Conservation (phyloP, 2,329 filamentous ascomycete genomes). For the Amylocarpus encephaloides region DNA sequence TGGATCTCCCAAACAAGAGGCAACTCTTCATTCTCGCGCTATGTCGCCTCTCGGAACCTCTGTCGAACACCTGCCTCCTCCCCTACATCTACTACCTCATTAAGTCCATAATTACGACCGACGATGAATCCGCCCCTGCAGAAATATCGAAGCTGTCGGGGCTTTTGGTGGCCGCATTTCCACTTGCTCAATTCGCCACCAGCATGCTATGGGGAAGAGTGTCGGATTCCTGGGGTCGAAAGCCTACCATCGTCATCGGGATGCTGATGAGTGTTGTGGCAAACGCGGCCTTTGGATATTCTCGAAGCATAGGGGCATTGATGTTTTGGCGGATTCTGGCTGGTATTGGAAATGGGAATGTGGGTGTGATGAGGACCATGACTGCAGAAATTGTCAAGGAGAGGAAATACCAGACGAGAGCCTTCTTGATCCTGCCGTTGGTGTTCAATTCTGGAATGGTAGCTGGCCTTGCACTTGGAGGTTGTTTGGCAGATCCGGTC, state of each 20-base stretch:
- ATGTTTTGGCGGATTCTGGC: conserved; percentile 62
- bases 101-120: conserved; percentile 46
- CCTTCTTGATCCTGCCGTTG: conserved; percentile 43
- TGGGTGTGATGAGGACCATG: conserved; percentile 68
- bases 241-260: conserved; percentile 72
- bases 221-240: conserved; percentile 62
- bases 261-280: conserved; percentile 50
- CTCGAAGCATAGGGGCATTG: conserved; percentile 52
- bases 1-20: conserved; percentile 65
- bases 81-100: conserved; percentile 71
- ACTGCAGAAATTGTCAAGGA: conserved; percentile 65
- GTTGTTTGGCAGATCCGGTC: conserved; percentile 38
- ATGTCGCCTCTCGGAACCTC: conserved; percentile 72
- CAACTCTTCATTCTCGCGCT: conserved; percentile 75
- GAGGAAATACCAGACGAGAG: conserved; percentile 62
- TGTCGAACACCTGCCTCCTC: conserved; percentile 60
- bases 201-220: conserved; percentile 77
- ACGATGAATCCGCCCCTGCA: conserved; percentile 37
- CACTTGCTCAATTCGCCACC: conserved; percentile 73
- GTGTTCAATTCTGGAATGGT: conserved; percentile 54
- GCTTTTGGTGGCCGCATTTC: conserved; percentile 71
- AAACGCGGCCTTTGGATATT: conserved; percentile 62
- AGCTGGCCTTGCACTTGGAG: conserved; percentile 30
- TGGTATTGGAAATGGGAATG: conserved; percentile 68
- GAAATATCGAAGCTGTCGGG: conserved; percentile 66